phyloP scores from a whole-genome alignment of 73 alveolate genomes.

The Tetrahymena thermophila region DNA sequence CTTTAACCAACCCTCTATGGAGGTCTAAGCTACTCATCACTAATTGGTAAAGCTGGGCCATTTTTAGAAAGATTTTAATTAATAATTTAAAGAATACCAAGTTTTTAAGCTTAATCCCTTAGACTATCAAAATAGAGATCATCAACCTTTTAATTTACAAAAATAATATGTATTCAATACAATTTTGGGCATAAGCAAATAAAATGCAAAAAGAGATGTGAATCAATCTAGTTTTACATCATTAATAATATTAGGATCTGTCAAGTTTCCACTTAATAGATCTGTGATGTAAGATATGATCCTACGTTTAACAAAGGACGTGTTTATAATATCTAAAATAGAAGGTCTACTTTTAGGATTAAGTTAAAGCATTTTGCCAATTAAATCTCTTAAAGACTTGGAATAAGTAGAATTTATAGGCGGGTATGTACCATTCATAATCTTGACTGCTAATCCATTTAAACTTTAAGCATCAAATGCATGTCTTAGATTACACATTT shows the following conservation, averaged over 20 bases:
- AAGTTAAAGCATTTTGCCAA: slow-evolving; percentile 81
- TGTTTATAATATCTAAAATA: slow-evolving; percentile 84
- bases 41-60: slow-evolving; percentile 26
- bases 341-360: slow-evolving; percentile 94
- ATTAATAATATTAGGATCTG: slow-evolving; percentile 51
- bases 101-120: slow-evolving; percentile 88
- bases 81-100: slow-evolving; percentile 60
- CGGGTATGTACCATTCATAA: slow-evolving; percentile 91
- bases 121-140: slow-evolving; percentile 81
- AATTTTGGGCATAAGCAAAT: neutral
- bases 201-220: neutral
- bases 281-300: slow-evolving; percentile 80
- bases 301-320: slow-evolving; percentile 78
- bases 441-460: slow-evolving; percentile 96
- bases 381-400: slow-evolving; percentile 80
- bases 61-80: slow-evolving; percentile 39
- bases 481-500: slow-evolving; percentile 92
- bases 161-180: neutral
- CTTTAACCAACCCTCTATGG: slow-evolving; percentile 13
- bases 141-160: slow-evolving; percentile 65
- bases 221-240: neutral
- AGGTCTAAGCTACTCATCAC: slow-evolving; percentile 12
- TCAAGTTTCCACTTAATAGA: slow-evolving; percentile 64
- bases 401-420: slow-evolving; percentile 84
- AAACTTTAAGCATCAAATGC: slow-evolving; percentile 97